Conservation (phyloP, 371 early-diverging fungal species). For the Actinomortierella wolfii region DNA sequence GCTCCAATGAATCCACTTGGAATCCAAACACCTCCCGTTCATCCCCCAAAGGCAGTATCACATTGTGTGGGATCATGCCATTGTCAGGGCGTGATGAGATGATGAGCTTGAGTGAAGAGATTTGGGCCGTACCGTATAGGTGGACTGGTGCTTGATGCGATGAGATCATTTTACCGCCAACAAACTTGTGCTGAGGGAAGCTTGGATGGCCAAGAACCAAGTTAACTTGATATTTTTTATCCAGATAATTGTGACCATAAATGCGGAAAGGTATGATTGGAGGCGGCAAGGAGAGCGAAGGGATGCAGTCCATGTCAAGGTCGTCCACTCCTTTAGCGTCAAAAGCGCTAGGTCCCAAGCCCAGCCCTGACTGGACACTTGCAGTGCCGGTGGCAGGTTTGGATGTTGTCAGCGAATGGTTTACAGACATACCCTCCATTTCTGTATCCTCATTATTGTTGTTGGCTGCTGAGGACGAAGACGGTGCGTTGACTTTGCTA, state of each 20-base stretch:
- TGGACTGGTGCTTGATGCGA: conserved; percentile 53
- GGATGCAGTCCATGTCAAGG: conserved; percentile 21
- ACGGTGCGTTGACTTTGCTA: neutral
- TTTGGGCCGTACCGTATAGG: conserved; percentile 67
- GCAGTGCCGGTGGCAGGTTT: neutral
- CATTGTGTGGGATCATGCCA: conserved; percentile 87
- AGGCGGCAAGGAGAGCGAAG: conserved; percentile 71
- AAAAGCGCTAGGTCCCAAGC: conserved; percentile 1
- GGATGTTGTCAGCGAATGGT: too few species aligned
- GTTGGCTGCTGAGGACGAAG: neutral
- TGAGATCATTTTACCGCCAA: neutral
- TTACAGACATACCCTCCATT: too few species aligned
- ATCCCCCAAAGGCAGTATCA: conserved; percentile 88
- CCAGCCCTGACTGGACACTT: neutral
- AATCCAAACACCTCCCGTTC: conserved; percentile 81
- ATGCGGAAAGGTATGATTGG: conserved; percentile 96
- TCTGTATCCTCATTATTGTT: too few species aligned
- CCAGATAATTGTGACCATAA: conserved; percentile 94
- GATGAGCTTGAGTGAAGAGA: conserved; percentile 65
- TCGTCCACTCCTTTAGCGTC: conserved; percentile 17
- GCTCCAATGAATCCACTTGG: conserved; percentile 75
- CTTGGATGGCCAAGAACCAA: conserved; percentile 36
- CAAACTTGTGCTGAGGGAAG: conserved; percentile 19
- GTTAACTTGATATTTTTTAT: conserved; percentile 74
- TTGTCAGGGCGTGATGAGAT: conserved; percentile 81